Evolutionary conservation across 768 basidiomycete genomes (phyloP).

Genomic region (Boletus bicolor): DNA sequence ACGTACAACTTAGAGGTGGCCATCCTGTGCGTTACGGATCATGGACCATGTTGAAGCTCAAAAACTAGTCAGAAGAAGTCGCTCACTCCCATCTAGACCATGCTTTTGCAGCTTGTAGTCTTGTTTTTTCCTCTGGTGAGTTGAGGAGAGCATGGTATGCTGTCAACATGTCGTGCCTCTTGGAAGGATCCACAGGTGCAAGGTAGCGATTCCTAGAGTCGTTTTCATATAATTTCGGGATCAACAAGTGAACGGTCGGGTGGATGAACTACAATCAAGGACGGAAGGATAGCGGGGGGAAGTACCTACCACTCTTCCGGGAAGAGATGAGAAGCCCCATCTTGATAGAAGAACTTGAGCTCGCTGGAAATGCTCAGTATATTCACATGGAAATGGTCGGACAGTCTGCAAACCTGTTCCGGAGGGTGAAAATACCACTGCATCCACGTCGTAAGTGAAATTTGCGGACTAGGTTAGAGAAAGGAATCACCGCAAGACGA

Average conservation of each 20-base stretch:
- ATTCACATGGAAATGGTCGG: not conserved
- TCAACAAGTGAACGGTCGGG: not conserved
- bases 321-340: slow-evolving; percentile 77
- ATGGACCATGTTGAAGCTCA: not conserved
- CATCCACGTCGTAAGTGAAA: slow-evolving; percentile 2
- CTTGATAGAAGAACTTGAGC: slow-evolving; percentile 90
- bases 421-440: slow-evolving; percentile 86
- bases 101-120: slow-evolving; percentile 71
- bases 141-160: slow-evolving; percentile 84
- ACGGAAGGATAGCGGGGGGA: not conserved
- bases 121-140: slow-evolving; percentile 62
- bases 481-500: slow-evolving; percentile 64
- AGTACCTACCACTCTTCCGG: slow-evolving; percentile 76
- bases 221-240: not conserved
- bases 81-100: slow-evolving; percentile 92
- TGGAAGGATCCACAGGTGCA: slow-evolving; percentile 73
- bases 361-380: slow-evolving; percentile 43
- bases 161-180: slow-evolving; percentile 74
- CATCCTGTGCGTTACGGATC: slow-evolving; percentile 53
- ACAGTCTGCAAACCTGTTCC: slow-evolving; percentile 54
- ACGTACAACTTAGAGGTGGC: slow-evolving; percentile 71
- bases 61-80: not conserved
- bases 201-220: slow-evolving; percentile 74
- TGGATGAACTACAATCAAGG: not conserved
- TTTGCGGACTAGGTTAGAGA: not conserved